These are phyloP conservation scores for Jatropha podagrica DNA, from an alignment of 441 rosid species.

Conservation along the genomic window DNA sequence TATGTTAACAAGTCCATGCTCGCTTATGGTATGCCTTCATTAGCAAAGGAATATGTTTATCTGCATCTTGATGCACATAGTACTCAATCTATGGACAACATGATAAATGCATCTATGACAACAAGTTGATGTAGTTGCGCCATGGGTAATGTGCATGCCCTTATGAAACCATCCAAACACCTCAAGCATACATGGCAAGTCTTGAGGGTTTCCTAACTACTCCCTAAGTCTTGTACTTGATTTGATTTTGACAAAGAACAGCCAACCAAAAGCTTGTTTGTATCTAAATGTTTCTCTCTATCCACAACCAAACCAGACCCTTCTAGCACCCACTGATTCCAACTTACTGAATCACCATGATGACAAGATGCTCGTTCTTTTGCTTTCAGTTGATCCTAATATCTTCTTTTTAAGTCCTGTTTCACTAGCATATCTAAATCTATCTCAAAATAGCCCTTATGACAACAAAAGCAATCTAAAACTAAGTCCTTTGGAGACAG, in stretches of 20 bases:
- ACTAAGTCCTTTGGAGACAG: conserved; percentile 31
- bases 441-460: conserved; percentile 30
- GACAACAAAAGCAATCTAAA: conserved; percentile 37
- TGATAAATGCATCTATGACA: conserved; percentile 13
- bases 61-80: conserved; percentile 6
- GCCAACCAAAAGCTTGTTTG: conserved; percentile 75
- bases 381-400: conserved; percentile 30
- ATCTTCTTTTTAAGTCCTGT: conserved; percentile 36
- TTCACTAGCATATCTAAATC: conserved; percentile 26
- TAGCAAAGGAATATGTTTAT: conserved; percentile 16
- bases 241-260: conserved; percentile 66
- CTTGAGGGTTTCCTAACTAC: conserved; percentile 32
- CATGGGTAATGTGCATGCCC: conserved; percentile 18
- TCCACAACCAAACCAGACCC: conserved; percentile 38
- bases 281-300: conserved; percentile 62
- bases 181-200: conserved; percentile 26
- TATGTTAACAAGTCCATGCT: neutral
- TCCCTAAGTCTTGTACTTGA: conserved; percentile 51
- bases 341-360: conserved; percentile 32
- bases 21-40: conserved; percentile 16
- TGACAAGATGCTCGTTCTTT: conserved; percentile 24
- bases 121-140: neutral
- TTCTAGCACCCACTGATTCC: conserved; percentile 43
- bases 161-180: conserved; percentile 19
- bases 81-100: conserved; percentile 9